These are phyloP conservation scores for Kwoniella mangroviensis DNA, from an alignment of 768 basidiomycete species.

Conservation along the genomic window DNA sequence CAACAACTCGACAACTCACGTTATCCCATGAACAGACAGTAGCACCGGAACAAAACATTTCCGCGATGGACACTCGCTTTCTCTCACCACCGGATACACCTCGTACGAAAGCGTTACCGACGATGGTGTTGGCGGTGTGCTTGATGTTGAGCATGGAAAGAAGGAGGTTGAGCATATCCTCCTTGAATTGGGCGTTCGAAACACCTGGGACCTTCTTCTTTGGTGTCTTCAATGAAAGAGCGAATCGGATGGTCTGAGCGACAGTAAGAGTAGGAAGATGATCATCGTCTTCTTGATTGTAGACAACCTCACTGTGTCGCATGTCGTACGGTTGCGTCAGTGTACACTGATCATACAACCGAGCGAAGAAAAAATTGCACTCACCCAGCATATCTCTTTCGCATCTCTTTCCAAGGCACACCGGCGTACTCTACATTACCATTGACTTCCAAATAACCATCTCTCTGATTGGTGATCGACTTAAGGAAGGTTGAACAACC, in stretches of 20 bases:
- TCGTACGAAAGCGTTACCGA: constrained; percentile 59
- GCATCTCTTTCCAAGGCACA: constrained; percentile 69
- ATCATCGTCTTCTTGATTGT: constrained; percentile 76
- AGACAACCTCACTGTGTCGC: constrained; percentile 52
- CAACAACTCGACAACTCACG: constrained; percentile 64
- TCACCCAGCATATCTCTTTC: constrained; percentile 72
- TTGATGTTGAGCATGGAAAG: constrained; percentile 65
- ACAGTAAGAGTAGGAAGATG: constrained; percentile 76
- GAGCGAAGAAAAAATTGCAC: constrained; percentile 65
- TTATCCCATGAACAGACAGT: constrained; percentile 62
- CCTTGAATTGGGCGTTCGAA: constrained; percentile 59
- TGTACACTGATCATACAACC: not conserved
- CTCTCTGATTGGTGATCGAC: constrained; percentile 74
- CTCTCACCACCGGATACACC: constrained; percentile 62
- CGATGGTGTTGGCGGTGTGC: constrained; percentile 60
- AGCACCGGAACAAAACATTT: constrained; percentile 58
- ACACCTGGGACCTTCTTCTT: constrained; percentile 64
- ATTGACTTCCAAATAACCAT: constrained; percentile 69
- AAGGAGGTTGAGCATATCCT: constrained; percentile 60
- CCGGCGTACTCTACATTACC: constrained; percentile 80
- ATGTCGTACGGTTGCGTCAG: constrained; percentile 43
- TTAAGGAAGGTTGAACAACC: constrained; percentile 87
- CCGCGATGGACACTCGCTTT: constrained; percentile 61
- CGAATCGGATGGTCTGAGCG: constrained; percentile 64
- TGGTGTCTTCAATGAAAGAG: constrained; percentile 68